A percentile compares a stretch with the other conserved stretches of the same genome.
These are phyloP conservation scores for Ustilago nuda DNA, from an alignment of 1,284 basidiomycete species.

Conservation along the genomic window DNA sequence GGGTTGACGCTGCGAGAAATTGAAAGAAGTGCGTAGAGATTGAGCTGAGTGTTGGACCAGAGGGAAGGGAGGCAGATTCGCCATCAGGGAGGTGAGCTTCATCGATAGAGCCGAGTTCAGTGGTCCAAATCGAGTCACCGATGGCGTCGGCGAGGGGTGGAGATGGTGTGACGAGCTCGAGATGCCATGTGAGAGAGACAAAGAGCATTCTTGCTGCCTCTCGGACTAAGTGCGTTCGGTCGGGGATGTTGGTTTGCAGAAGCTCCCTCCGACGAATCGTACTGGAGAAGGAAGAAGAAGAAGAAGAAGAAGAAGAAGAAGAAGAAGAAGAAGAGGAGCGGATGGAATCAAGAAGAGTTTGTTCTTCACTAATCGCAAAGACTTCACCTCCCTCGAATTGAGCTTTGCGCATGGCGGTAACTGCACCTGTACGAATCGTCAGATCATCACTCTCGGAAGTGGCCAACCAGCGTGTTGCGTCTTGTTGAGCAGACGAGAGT, in stretches of 20 bases:
- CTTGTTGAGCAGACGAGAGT: slow-evolving; percentile 47
- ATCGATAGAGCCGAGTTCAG: slow-evolving; percentile 27
- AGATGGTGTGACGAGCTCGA: slow-evolving; percentile 28
- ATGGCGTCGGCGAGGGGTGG: slow-evolving; percentile 25
- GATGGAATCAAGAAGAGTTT: slow-evolving; percentile 22
- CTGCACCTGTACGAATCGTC: slow-evolving; percentile 44
- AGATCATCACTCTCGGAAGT: slow-evolving; percentile 35
- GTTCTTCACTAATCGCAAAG: slow-evolving; percentile 47
- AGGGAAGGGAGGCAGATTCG: slow-evolving; percentile 21
- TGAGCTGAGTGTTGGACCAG: slow-evolving; percentile 20
- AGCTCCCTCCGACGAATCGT: slow-evolving; percentile 23
- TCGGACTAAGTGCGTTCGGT: slow-evolving; percentile 60
- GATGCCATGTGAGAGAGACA: slow-evolving; percentile 39
- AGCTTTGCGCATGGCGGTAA: slow-evolving; percentile 48
- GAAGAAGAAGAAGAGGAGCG: not conserved
- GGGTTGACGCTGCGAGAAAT: slow-evolving; percentile 29
- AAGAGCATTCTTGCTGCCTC: slow-evolving; percentile 59
- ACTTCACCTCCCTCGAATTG: slow-evolving; percentile 45
- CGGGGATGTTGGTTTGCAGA: slow-evolving; percentile 48
- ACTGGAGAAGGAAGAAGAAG: not conserved
- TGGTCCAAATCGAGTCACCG: slow-evolving; percentile 26
- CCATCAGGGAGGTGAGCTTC: slow-evolving; percentile 46
- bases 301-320: too few relatives aligned
- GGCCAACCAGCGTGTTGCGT: slow-evolving; percentile 39
- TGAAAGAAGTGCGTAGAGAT: slow-evolving; percentile 43